Base-by-base conservation (phyloP, 768 basidiomycete species). In the Trametes coccinea region DNA sequence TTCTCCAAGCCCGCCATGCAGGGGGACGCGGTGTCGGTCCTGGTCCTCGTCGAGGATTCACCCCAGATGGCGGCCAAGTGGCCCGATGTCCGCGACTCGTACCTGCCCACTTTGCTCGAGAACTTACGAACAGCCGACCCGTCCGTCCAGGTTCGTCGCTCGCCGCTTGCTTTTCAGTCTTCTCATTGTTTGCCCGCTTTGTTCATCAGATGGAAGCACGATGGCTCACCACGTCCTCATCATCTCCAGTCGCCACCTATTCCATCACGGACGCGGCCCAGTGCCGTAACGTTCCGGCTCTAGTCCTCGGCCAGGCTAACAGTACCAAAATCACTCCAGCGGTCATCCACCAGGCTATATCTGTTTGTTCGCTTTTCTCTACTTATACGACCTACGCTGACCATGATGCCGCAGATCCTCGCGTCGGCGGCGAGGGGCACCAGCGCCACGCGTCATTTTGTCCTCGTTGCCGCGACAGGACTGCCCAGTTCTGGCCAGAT, bases 391-490 rank as follows among this genome's bases (percentile, higher is more conserved):
- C 16, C 9, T 11, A 10, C 46, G 13, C 29, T 61, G 11, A 58
- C 58, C 41, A 62, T 27, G 5, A 11, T 33, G 17, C 17, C 34
- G 34, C 55, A 66, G 64, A 60, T 61, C 53, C 53, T 66, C 41
- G 53, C 61, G n/a, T 47, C 54, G 11, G 55, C 52, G 2, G 31
- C 43, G n/a, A 22, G 58, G 43, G 55, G 48, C 37, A 47, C 46
- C 40, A 65, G 54, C 27, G 70, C 76, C 53, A 75, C 74, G 46
- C 75, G 79, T 4, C 84, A 87, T 69, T 75, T 86, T 31, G 76
- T 86, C 57, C 75, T 87, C 57, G 77, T 85, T 11, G 84, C 84
- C 30, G 82, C 80, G 44, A 80, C 81, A 27, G 53, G 78, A 4
- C 63, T 59, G 39, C 44, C 69, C 8, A 59, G 58, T 8, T 54